Base-by-base conservation (phyloP, 2,329 filamentous ascomycete species). In the Fusarium chlamydosporum region DNA sequence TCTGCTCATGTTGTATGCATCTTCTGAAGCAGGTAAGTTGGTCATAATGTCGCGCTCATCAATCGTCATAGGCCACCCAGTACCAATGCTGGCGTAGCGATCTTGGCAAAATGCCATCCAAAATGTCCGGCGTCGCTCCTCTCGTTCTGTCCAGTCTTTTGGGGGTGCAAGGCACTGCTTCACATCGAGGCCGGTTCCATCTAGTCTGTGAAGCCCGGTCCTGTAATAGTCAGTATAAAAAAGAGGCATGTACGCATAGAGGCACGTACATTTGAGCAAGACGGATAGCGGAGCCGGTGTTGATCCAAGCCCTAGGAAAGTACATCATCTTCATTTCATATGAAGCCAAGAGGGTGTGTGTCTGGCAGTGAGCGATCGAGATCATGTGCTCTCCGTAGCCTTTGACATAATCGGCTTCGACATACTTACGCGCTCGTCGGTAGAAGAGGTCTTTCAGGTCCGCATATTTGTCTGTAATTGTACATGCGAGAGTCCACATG, bases 241-340 rank as follows among this genome's bases (percentile, higher is more conserved):
- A 38, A 7, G 47, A 16, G 8, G 12, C 29, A 29, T 29, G 11
- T 11, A 29, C 29, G 29, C 29, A 29, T 29, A 33, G 23, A 16
- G 6, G 5, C 20, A 77, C 86, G 78, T 77, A 89, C 95, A 98
- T 97, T 75, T 97, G 91, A 51, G 88, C 88, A 55, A 98, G 80
- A 51, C 95, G 88, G n/a, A 91, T 88, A 6, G 91, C 91, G 65
- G 92, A 86, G 23, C 95, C 96, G 4, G 92, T 91, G 71, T 92
- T 97, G 82, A 97, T 89, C 96, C 96, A 98, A 1, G 96, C 96
- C 70, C 96, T 85, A 2, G 96, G 95, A 73, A 98, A 98, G 78
- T 94, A 96, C 92, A 98, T 97, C 86, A 92, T 92, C 81, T 95
- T 97, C 83, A 97, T 98, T 78, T 99, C 96, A 74, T 97, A 97